Evolutionary conservation across 2,329 filamentous ascomycete species (phyloP).

Genomic region (Claviceps pazoutovae): DNA sequence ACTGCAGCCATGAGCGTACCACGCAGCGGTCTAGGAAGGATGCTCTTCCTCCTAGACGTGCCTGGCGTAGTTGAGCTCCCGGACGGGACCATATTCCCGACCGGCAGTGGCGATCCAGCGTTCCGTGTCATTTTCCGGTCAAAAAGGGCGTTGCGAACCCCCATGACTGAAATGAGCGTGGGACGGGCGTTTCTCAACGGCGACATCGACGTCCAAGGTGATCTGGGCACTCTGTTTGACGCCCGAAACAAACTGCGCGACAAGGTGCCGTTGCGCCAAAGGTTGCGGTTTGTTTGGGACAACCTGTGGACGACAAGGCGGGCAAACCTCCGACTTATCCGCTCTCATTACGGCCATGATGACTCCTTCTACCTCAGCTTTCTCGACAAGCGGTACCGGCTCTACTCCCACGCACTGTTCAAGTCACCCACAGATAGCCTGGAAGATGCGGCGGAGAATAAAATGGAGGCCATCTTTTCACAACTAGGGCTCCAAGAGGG

Average conservation of each 20-base stretch:
- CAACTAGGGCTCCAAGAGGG: background rate
- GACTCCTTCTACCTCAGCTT: conserved; percentile 1
- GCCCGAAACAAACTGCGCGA: background rate
- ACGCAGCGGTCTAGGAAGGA: background rate
- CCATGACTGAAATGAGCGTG: background rate
- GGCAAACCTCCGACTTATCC: background rate
- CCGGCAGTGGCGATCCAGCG: background rate
- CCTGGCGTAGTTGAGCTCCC: conserved; percentile 1
- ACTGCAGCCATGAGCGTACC: background rate
- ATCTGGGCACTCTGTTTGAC: background rate
- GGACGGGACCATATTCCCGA: background rate
- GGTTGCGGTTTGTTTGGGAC: conserved; percentile 1
- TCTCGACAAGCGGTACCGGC: background rate
- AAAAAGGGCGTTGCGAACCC: background rate
- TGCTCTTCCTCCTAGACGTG: background rate
- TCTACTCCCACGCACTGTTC: conserved; percentile 3
- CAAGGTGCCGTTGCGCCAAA: conserved; percentile 2
- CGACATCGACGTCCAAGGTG: conserved; percentile 2
- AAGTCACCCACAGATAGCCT: background rate
- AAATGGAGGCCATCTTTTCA: conserved; percentile 1
- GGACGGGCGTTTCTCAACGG: conserved; percentile 2
- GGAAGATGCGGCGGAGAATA: background rate
- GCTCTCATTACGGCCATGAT: background rate
- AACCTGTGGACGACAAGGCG: background rate
- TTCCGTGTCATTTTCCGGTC: conserved; percentile 1